Base-by-base conservation (phyloP, 1,139 yeast genomes). In the Taphrina confusa region DNA sequence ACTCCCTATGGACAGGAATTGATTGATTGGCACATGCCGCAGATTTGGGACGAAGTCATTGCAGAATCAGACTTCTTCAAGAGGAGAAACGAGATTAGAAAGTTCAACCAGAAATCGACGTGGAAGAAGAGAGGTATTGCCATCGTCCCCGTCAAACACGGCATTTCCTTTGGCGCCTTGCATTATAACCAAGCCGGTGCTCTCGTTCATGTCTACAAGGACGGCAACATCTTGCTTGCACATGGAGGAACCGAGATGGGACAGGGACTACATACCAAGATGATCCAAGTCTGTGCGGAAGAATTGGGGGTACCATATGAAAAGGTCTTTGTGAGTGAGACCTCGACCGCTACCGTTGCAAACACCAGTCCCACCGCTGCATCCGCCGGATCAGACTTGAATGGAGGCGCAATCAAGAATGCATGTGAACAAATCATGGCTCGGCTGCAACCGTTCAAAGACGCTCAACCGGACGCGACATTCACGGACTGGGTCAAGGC, bases 241-340 rank as follows among this genome's bases (percentile, higher is more conserved):
- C 79, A 76, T 50, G 80, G 80, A 49, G 80, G 80, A 57, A 76
- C 76, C n/a, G 80, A 77, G 63, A 77, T 77, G 72, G 80, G 80
- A 23, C 80, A 77, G 65, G 80, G 80, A n/a, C 66, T 77, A 46
- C 73, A 74, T 58, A 76, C 80, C n/a, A 77, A 77, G 64, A 76
- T 76, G 79, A 71, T 73, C 11, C 76, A 75, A 78, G 66, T 77
- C 36, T 74, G 75, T 27, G 80, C 80, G 1, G 69, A 74, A 52
- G 78, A 74, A 63, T 69, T 77, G 31, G 70, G 70, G 2, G 76
- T 76, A 11, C 75, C 77, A 1, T 64, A 75, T 36, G 76, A 74
- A 2, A 66, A 72, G 37, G 73, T 75, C 2, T 76, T 74, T 63
- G 73, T 76, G 34, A 72, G 76, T 34, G 80, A 77, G 64, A 76